Base-by-base conservation (phyloP, 768 basidiomycete species). In the Pulveroboletus ravenelii region DNA sequence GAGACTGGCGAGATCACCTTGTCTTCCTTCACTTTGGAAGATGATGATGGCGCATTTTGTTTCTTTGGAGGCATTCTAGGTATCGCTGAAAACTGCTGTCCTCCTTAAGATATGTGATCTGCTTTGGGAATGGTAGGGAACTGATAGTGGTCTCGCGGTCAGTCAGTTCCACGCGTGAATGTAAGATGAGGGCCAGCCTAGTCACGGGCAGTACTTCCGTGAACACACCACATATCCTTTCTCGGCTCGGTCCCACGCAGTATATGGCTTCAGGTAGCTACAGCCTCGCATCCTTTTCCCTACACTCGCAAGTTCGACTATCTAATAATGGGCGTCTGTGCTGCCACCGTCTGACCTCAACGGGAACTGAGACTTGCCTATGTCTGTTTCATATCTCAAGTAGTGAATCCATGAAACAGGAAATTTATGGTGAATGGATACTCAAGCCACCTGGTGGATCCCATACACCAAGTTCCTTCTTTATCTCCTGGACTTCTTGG, bases 401-500 rank as follows among this genome's bases (percentile, higher is more conserved):
- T 27, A 27, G 25, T 23, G 20, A 23, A 27, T 27, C 25, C 25
- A 27, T 6, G 25, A 27, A 27, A 13, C 32, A 32, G 34, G 5
- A 14, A 31, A 10, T 15, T 52, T 38, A 62, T 4, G 34, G 8
- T 41, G 47, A 42, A 42, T 41, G 47, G 10, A 65, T 62, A 35
- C 37, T 58, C 37, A 64, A 46, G 20, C 65, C 67, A 23, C 36
- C 35, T 10, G 93, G 92, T 12, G 92, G 86, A 57, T 90, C 85
- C 80, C 81, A 84, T 14, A 95, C 78, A 9, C 93, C 89, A 18
- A 96, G 73, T 63, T 96, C 92, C 54, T 72, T 77, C 72, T 91
- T 86, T 71, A 99, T 76, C 43, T 92, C 89, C 1, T 80, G 82
- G 1, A 95, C 67, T 53, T 87, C 77, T 68, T 90, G 84, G 45